Evolutionary conservation across 805 yeast species (phyloP), one percentile per base, ranked within the genome.

Genomic region (Saturnispora mendoncae): DNA sequence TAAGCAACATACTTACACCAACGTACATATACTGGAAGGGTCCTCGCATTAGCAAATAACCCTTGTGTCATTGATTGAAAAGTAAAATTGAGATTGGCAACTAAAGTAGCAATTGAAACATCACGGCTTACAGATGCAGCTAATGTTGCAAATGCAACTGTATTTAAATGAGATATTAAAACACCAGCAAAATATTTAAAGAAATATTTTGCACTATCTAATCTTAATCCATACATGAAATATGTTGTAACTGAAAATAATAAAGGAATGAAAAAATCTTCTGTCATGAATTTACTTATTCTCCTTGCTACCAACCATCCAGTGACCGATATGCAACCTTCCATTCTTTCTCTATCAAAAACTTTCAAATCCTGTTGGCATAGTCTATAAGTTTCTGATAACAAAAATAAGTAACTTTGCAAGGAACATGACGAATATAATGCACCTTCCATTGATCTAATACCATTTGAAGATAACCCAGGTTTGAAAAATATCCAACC

Each of bases 401-500:
- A 55, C 40, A 74, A 51, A 34, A 76, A 67, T 20, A 79, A 52
- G 50, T 77, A 79, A 13, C 76, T 71, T 54, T 75, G 77, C 7
- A 75, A 56, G 13, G 78, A 74, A 33, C 66, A 63, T 4, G 76
- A 62, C 9, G 72, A 68, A 52, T 79, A 78, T 5, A 77, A 48
- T 1, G 77, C 62, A 9, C 77, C 73, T 21, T 74, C 59, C 5
- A 56, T 57, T 1, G 94, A 70, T 46, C 94, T 61, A 17, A 83
- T 69, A 5, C 94, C 94, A 1, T 78, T 69, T 27, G 78, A 48
- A 10, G 74, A 65, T 3, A 70, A 67, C 15, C 69, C 73, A 3
- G 87, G 87, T 48, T 72, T 72, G 54, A 61, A 80, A 52, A 79
- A 85, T 32, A 85, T 69, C 87, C 92, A 83, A 0, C 95, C 95